Evolutionary conservation across 2,329 filamentous ascomycete genomes (phyloP).

Genomic region (Nannizzia gypsea): DNA sequence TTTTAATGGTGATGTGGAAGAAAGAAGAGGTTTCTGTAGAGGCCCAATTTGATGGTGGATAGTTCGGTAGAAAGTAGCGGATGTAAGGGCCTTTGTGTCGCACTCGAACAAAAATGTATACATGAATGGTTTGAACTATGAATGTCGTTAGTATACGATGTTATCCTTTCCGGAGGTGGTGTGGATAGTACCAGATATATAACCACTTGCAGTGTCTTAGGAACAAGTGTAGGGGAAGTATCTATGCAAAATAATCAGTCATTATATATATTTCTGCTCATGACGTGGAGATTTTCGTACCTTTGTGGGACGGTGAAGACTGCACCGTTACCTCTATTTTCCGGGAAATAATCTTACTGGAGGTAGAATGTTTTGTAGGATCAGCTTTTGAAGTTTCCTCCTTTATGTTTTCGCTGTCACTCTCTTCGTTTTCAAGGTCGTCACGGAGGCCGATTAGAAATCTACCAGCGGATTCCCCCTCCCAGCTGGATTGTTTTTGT

Average conservation of each 20-base stretch:
- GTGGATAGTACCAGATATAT: constrained; percentile 30
- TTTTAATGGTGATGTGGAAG: constrained; percentile 35
- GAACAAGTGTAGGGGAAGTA: neutral
- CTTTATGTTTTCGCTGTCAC: constrained; percentile 21
- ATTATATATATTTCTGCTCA: neutral
- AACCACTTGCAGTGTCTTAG: constrained; percentile 24
- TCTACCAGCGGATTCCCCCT: constrained; percentile 21
- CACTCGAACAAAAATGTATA: constrained; percentile 40
- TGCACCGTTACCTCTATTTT: constrained; percentile 26
- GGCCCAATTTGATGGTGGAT: constrained; percentile 40
- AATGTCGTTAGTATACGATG: neutral
- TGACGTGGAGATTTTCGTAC: constrained; percentile 11
- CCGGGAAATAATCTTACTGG: constrained; percentile 24
- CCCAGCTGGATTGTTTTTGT: constrained; percentile 16
- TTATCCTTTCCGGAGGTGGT: neutral
- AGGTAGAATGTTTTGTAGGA: constrained; percentile 4
- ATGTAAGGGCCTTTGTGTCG: constrained; percentile 30
- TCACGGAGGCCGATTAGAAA: constrained; percentile 36
- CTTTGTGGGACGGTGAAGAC: constrained; percentile 12
- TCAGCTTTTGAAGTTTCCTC: neutral
- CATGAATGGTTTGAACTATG: constrained; percentile 36
- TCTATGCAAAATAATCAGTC: neutral
- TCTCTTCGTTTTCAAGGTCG: constrained; percentile 28
- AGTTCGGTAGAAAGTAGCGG: constrained; percentile 35
- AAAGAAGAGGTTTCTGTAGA: constrained; percentile 35